Conservation (phyloP, 2,329 filamentous ascomycete species). For the Arthrobotrys megalospora region DNA sequence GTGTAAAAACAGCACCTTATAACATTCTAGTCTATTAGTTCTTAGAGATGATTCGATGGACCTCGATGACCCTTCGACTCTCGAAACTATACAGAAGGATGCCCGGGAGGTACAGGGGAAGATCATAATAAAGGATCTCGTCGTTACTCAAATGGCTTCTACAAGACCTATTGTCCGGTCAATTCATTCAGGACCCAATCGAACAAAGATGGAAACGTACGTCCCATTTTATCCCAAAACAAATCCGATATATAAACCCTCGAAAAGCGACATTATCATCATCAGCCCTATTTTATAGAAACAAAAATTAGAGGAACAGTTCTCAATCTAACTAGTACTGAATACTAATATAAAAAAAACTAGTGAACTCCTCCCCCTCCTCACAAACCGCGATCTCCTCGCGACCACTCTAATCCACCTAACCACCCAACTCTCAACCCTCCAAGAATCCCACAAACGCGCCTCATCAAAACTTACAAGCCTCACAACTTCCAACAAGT, state of each 20-base stretch:
- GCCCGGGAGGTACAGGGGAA: conserved; percentile 47
- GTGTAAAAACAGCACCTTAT: conserved; percentile 34
- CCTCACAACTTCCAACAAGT: conserved; percentile 41
- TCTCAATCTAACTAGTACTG: too few relatives aligned
- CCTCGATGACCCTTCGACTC: conserved; percentile 36
- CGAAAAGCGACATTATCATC: background rate
- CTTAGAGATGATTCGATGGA: conserved; percentile 54
- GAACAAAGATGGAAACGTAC: conserved; percentile 58
- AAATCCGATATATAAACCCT: too few relatives aligned
- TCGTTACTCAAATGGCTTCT: conserved; percentile 53
- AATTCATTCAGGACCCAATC: conserved; percentile 55
- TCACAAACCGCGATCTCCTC: conserved; percentile 51
- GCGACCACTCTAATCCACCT: conserved; percentile 52
- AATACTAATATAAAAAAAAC: conserved; percentile 12
- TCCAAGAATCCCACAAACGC: conserved; percentile 31
- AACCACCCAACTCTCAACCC: conserved; percentile 34
- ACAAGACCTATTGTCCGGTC: conserved; percentile 57
- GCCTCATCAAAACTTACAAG: conserved; percentile 28
- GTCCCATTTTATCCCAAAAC: conserved; percentile 1
- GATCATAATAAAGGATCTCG: conserved; percentile 51
- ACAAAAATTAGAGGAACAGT: too few relatives aligned
- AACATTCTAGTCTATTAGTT: conserved; percentile 44
- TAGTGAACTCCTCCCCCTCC: conserved; percentile 57
- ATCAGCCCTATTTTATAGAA: background rate
- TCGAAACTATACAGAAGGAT: conserved; percentile 37